Percentiles rank a stretch among this genome's conserved stretches.
These are phyloP conservation scores for Taphrina confusa DNA, from an alignment of 1,139 yeast genomes.

Conservation along the genomic window DNA sequence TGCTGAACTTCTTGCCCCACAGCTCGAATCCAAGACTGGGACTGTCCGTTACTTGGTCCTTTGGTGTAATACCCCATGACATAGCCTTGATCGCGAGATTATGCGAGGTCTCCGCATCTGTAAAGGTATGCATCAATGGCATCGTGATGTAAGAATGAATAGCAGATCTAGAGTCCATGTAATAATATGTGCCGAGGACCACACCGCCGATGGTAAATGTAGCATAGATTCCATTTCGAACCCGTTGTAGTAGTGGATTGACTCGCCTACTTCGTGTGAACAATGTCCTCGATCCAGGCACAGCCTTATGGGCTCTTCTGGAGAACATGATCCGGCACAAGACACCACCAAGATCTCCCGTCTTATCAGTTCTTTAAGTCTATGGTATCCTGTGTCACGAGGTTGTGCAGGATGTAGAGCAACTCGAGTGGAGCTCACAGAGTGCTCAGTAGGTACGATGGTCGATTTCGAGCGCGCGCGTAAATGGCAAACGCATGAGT, in stretches of 20 bases:
- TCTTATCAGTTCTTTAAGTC: too few relatives aligned
- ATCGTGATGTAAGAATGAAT: conserved; percentile 76
- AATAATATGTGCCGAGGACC: conserved; percentile 52
- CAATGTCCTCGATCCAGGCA: conserved; percentile 19
- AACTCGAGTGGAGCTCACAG: too few relatives aligned
- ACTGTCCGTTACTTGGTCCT: conserved; percentile 55
- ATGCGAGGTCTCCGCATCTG: conserved; percentile 86
- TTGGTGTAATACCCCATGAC: conserved; percentile 68
- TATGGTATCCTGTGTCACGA: too few relatives aligned
- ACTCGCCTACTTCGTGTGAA: conserved; percentile 23
- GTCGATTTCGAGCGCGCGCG: too few relatives aligned
- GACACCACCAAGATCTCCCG: too few relatives aligned
- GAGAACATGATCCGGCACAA: conserved; percentile 1
- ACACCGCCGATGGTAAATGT: conserved; percentile 45
- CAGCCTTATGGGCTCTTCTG: not conserved
- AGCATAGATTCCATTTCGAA: conserved; percentile 38
- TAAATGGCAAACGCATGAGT: too few relatives aligned
- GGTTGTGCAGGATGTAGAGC: too few relatives aligned
- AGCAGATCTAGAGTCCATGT: conserved; percentile 76
- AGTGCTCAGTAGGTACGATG: too few relatives aligned
- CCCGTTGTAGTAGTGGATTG: conserved; percentile 2
- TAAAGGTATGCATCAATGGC: conserved; percentile 69
- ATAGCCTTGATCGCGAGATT: conserved; percentile 67
- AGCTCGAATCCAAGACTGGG: conserved; percentile 61
- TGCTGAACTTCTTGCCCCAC: conserved; percentile 63